A percentile compares a stretch with the other conserved stretches of the same genome.
These are phyloP conservation scores for Xanthoconium purpureum DNA, from an alignment of 768 basidiomycete species.

Conservation along the genomic window DNA sequence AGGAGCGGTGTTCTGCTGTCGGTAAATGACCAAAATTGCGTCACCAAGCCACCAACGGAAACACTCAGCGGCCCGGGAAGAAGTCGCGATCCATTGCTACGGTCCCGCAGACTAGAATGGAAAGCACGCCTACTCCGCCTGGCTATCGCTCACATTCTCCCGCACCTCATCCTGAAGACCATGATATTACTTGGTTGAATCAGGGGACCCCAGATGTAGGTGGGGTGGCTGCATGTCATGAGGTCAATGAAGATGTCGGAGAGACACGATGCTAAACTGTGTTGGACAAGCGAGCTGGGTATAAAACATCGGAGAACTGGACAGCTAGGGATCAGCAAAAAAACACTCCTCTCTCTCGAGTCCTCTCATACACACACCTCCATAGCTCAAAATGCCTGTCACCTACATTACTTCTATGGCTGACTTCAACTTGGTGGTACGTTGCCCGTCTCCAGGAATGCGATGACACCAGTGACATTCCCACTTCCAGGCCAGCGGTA, in stretches of 20 bases:
- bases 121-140: slow-evolving; percentile 31
- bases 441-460: slow-evolving; percentile 1
- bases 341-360: slow-evolving; percentile 8
- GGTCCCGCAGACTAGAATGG: slow-evolving; percentile 29
- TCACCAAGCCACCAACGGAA: slow-evolving; percentile 18
- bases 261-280: slow-evolving; percentile 14
- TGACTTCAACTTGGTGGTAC: slow-evolving; percentile 24
- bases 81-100: slow-evolving; percentile 17
- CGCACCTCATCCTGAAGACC: slow-evolving; percentile 12
- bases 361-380: slow-evolving; percentile 13
- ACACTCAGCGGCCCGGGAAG: slow-evolving; percentile 12
- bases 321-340: slow-evolving; percentile 14
- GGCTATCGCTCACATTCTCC: slow-evolving; percentile 20
- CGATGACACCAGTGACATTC: slow-evolving; percentile 7
- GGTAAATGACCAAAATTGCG: slow-evolving; percentile 23
- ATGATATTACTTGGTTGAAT: slow-evolving; percentile 19
- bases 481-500: slow-evolving; percentile 16
- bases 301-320: slow-evolving; percentile 23
- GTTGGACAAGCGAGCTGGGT: slow-evolving; percentile 22
- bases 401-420: slow-evolving; percentile 25
- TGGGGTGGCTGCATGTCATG: slow-evolving; percentile 17
- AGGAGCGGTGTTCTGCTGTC: slow-evolving; percentile 10
- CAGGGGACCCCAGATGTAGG: slow-evolving; percentile 16
- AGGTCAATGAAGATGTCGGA: slow-evolving; percentile 10
- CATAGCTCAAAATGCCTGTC: slow-evolving; percentile 20